Base-by-base conservation (phyloP, 768 basidiomycete species). In the Pisolithus microcarpus region DNA sequence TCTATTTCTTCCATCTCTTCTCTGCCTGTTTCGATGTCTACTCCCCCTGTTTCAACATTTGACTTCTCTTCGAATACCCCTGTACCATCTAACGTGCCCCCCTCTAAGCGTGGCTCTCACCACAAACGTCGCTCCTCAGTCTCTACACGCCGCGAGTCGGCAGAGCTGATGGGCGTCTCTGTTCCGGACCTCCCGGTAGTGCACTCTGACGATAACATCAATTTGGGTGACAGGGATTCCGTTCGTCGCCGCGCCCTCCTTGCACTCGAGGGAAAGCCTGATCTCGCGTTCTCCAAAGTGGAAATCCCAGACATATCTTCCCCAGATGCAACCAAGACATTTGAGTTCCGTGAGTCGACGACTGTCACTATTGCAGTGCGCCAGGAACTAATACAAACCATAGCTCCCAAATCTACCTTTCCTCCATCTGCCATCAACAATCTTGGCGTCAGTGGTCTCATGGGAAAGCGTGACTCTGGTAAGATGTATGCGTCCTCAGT, bases 71-170 rank as follows among this genome's bases (percentile, higher is more conserved):
- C 76, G 37, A 65, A 74, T 11, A 59, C 65, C 53, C 48, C 61
- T 26, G 45, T 42, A 50, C 58, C 61, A 59, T 52, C 58, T 42
- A 54, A 57, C 19, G 49, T 52, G 8, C 57, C 59, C 44, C 60
- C 58, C 24, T 34, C 76, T 24, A 85, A 82, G 59, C 85, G 82
- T 57, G 78, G 78, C 52, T 93, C 91, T 0, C 90, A 91, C 58
- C 92, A 94, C 59, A 77, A 81, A 13, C 87, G 92, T 44, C 80
- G 81, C 38, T 91, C 91, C 1, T 91, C 88, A 23, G 89, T 95
- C 24, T 91, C 92, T 9, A 94, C 91, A 38, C 84, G 91, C 54
- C 79, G 77, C 57, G 92, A 95, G 71, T 92, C 90, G 18, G 86
- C 90, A 16, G 92, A 94, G 60, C 72, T 95, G 61, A 93, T 95